Percentiles rank a stretch among this genome's conserved stretches.
phyloP scores from a whole-genome alignment of 768 basidiomycete genomes.

The Atractiella rhizophila region DNA sequence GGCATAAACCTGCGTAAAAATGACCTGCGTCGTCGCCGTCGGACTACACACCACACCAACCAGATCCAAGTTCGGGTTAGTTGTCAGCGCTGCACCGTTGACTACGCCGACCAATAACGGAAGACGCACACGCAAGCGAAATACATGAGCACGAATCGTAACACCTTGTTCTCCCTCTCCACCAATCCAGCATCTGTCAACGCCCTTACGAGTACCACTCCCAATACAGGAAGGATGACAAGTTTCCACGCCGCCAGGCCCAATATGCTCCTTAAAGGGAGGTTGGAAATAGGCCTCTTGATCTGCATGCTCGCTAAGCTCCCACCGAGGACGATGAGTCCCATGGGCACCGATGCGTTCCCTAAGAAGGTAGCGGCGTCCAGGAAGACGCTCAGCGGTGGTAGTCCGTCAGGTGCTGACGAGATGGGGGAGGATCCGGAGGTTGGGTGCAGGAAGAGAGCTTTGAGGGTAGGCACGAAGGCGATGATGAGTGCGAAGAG shows the following conservation, averaged over 20 bases:
- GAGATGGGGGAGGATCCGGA: too few species aligned
- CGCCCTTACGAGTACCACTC: too few species aligned
- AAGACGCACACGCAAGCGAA: too few species aligned
- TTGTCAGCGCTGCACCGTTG: too few species aligned
- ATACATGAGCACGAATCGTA: too few species aligned
- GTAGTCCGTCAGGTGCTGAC: constrained; percentile 42
- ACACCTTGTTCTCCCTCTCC: too few species aligned
- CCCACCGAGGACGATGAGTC: constrained; percentile 36
- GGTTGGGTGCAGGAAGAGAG: constrained; percentile 31
- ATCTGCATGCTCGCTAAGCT: constrained; percentile 36
- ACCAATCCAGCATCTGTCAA: too few species aligned
- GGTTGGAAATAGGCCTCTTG: constrained; percentile 21
- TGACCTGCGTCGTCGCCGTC: too few species aligned
- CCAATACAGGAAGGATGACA: constrained; percentile 36
- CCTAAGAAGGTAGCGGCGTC: constrained; percentile 37
- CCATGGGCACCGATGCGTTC: constrained; percentile 36
- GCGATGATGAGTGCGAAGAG: constrained; percentile 32
- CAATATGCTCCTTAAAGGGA: constrained; percentile 33
- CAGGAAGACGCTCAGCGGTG: constrained; percentile 38
- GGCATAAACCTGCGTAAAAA: too few species aligned
- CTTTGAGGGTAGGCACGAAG: constrained; percentile 34
- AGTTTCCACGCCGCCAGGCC: constrained; percentile 33
- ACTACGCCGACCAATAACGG: too few species aligned
- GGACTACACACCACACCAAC: too few species aligned
- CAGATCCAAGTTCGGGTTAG: too few species aligned